Percentiles rank a stretch among this genome's conserved stretches.
These are phyloP conservation scores for Hanseniaspora mollemarum DNA, from an alignment of 805 yeast species.

Conservation along the genomic window DNA sequence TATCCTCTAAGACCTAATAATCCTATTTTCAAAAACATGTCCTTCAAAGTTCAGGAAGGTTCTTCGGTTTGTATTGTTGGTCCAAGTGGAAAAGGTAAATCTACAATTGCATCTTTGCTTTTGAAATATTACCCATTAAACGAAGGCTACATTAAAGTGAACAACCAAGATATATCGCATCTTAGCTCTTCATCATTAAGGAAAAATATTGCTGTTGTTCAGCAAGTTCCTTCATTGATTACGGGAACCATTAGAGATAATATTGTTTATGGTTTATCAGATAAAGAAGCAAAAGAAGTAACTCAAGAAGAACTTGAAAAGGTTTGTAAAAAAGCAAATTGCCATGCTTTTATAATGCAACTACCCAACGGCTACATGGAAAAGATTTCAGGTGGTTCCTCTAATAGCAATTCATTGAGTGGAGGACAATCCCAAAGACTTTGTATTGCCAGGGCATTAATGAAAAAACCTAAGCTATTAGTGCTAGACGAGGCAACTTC, in stretches of 20 bases:
- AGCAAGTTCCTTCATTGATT: constrained; percentile 66
- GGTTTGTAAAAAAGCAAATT: constrained; percentile 43
- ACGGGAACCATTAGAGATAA: constrained; percentile 76
- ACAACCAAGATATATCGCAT: constrained; percentile 40
- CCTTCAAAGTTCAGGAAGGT: constrained; percentile 41
- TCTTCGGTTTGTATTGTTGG: constrained; percentile 69
- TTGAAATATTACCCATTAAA: constrained; percentile 43
- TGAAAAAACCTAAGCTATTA: constrained; percentile 61
- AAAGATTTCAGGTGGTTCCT: constrained; percentile 53
- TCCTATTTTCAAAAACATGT: constrained; percentile 39
- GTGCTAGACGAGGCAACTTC: constrained; percentile 85
- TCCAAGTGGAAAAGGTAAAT: constrained; percentile 83
- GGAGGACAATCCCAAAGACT: constrained; percentile 90
- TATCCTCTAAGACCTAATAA: constrained; percentile 83
- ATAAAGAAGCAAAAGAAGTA: constrained; percentile 40
- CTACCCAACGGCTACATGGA: constrained; percentile 61
- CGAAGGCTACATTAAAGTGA: constrained; percentile 39
- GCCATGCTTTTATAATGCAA: constrained; percentile 47
- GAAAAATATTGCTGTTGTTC: constrained; percentile 54
- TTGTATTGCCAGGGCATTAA: constrained; percentile 73
- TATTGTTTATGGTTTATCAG: constrained; percentile 49
- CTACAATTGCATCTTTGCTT: constrained; percentile 57
- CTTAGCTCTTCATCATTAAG: constrained; percentile 46
- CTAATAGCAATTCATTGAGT: constrained; percentile 41
- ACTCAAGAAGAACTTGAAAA: constrained; percentile 39